Base-by-base conservation (phyloP, 768 basidiomycete species). In the Boletellus ananas region DNA sequence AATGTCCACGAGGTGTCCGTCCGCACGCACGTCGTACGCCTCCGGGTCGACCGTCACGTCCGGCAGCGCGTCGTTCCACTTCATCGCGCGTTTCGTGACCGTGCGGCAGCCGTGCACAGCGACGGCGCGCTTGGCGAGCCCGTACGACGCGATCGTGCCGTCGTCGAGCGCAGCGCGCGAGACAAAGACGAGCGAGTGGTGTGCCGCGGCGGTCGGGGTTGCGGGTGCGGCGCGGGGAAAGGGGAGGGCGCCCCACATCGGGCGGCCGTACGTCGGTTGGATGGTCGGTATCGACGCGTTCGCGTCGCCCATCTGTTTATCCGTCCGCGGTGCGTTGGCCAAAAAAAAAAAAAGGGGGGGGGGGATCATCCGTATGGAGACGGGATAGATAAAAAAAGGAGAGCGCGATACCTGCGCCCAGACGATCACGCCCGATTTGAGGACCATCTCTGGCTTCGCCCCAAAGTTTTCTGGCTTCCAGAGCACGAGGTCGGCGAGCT, bases 391-490 rank as follows among this genome's bases (percentile, higher is more conserved):
- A 4, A 29, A 3, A 29, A n/a, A 13, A 20, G 23, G 25, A 14
- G 10, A 12, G 8, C 8, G 5, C 3, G 11, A 63, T 51, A 91
- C 92, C 76, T 92, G 85, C 2, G 91, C 84, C 81, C 85, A 92
- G 11, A 79, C 90, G 58, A 98, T 94, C 7, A 96, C 84, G 20
- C 96, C 96, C 9, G 90, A 89, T 68, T 98, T 99, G 56, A 98
- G 74, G 37, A 98, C 85, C 87, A 92, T 87, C 65, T 94, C 90
- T 0, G 96, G 95, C 60, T 90, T 87, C 2, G 85, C 74, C 3
- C 95, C 96, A 67, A 98, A 98, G 64, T 87, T 85, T 64, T 91
- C 87, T 0, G 94, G 92, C 69, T 85, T 87, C 96, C 96, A 99
- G 0, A 98, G 75, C 0, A 97, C 94, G 37, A 99, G 79, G 66